phyloP scores from a whole-genome alignment of 2,329 filamentous ascomycete species.

The Byssothecium circinans region DNA sequence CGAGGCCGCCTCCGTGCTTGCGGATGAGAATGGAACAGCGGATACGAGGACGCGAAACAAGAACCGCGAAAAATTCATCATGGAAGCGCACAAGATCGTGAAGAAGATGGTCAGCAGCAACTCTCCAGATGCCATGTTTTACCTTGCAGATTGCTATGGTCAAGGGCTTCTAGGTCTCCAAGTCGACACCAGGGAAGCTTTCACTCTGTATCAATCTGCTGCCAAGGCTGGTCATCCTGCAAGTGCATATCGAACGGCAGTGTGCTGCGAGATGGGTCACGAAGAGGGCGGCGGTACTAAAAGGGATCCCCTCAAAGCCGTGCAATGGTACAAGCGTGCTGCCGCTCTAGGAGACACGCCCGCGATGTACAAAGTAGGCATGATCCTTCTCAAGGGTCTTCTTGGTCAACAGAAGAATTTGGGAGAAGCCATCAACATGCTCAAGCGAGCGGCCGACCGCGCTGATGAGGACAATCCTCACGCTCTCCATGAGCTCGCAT shows the following conservation, averaged over 20 bases:
- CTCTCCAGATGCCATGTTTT: conserved; percentile 89
- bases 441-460: conserved; percentile 87
- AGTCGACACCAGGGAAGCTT: conserved; percentile 87
- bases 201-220: conserved; percentile 87
- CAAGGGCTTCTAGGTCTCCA: conserved; percentile 77
- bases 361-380: conserved; percentile 98
- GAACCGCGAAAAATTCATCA: conserved; percentile 77
- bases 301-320: conserved; percentile 87
- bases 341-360: conserved; percentile 87
- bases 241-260: conserved; percentile 89
- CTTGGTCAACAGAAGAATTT: conserved; percentile 84
- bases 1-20: conserved; percentile 78
- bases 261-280: conserved; percentile 94
- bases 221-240: conserved; percentile 85
- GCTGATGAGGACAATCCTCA: conserved; percentile 92
- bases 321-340: conserved; percentile 97
- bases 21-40: conserved; percentile 72
- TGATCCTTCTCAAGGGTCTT: conserved; percentile 90
- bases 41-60: conserved; percentile 65
- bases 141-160: conserved; percentile 85
- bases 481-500: conserved; percentile 82
- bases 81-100: conserved; percentile 85
- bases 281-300: conserved; percentile 93
- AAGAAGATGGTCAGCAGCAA: conserved; percentile 79
- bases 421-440: conserved; percentile 84